phyloP scores from a whole-genome alignment of 345 rosid genomes.

The Ricinus communis region DNA sequence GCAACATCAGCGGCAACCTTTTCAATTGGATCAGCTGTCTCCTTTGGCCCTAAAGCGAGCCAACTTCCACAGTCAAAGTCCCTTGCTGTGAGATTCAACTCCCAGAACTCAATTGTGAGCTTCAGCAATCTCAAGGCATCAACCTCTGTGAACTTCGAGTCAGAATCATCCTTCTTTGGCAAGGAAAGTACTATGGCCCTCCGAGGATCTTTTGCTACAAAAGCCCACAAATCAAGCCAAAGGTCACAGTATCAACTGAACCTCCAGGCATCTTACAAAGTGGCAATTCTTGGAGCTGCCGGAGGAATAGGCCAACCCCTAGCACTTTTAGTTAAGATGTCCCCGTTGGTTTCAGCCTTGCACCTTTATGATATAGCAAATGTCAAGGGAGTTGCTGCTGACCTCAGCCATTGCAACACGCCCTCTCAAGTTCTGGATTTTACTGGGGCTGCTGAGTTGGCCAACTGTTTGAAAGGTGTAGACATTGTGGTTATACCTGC shows the following conservation, averaged over 20 bases:
- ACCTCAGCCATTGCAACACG: slow-evolving; percentile 92
- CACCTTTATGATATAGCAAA: slow-evolving; percentile 89
- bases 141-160: slow-evolving; percentile 44
- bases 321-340: slow-evolving; percentile 87
- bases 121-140: slow-evolving; percentile 66
- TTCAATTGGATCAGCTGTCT: slow-evolving; percentile 52
- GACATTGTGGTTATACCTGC: slow-evolving; percentile 90
- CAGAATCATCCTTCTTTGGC: slow-evolving; percentile 57
- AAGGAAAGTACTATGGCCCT: slow-evolving; percentile 50
- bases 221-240: slow-evolving; percentile 36
- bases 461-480: slow-evolving; percentile 66
- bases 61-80: slow-evolving; percentile 45
- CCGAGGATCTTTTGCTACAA: slow-evolving; percentile 37
- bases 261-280: slow-evolving; percentile 62
- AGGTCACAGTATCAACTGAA: slow-evolving; percentile 43
- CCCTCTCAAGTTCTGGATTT: slow-evolving; percentile 85
- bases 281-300: slow-evolving; percentile 87
- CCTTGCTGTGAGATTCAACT: slow-evolving; percentile 35
- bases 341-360: slow-evolving; percentile 75
- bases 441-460: slow-evolving; percentile 74
- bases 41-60: slow-evolving; percentile 45
- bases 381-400: slow-evolving; percentile 95
- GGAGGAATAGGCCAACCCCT: slow-evolving; percentile 95
- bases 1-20: slow-evolving; percentile 62
- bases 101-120: slow-evolving; percentile 40